These are phyloP conservation scores for Torrubiella hemipterigena DNA, from an alignment of 2,329 filamentous ascomycete genomes.

Conservation along the genomic window DNA sequence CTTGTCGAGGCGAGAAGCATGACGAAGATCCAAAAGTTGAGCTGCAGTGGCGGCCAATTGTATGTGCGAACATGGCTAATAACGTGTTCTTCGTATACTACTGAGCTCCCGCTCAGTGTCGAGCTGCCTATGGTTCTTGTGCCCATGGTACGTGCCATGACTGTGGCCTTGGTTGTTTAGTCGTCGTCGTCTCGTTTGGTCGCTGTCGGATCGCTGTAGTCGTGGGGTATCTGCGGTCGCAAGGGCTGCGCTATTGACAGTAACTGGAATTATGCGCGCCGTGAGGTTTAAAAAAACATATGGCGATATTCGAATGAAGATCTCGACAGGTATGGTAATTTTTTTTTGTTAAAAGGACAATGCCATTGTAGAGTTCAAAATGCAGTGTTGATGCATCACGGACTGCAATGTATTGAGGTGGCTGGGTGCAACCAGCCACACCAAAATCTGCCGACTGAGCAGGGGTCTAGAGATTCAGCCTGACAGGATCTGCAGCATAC, in stretches of 20 bases:
- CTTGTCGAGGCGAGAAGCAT: constrained; percentile 48
- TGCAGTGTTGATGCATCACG: no score
- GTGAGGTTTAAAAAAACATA: no score
- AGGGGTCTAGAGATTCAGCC: no score
- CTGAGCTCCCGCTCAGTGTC: constrained; percentile 25
- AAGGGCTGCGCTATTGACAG: no score
- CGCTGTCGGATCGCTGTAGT: no score
- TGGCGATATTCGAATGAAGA: no score
- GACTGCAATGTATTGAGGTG: constrained; percentile 1
- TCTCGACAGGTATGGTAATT: no score
- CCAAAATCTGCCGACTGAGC: no score
- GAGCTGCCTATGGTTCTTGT: constrained; percentile 17
- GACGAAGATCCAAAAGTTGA: constrained; percentile 56
- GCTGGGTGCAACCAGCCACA: neutral
- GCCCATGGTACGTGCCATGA: neutral
- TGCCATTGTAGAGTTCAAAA: no score
- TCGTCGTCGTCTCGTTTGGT: neutral
- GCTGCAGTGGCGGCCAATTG: constrained; percentile 56
- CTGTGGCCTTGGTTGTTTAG: neutral
- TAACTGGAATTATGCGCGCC: no score
- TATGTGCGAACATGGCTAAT: constrained; percentile 42
- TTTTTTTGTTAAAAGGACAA: no score
- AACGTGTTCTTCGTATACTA: constrained; percentile 29
- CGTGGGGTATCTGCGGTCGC: neutral
- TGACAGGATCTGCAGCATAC: no score